Evolutionary conservation across 2,329 filamentous ascomycete genomes (phyloP).

Genomic region (Colletotrichum eleusines): DNA sequence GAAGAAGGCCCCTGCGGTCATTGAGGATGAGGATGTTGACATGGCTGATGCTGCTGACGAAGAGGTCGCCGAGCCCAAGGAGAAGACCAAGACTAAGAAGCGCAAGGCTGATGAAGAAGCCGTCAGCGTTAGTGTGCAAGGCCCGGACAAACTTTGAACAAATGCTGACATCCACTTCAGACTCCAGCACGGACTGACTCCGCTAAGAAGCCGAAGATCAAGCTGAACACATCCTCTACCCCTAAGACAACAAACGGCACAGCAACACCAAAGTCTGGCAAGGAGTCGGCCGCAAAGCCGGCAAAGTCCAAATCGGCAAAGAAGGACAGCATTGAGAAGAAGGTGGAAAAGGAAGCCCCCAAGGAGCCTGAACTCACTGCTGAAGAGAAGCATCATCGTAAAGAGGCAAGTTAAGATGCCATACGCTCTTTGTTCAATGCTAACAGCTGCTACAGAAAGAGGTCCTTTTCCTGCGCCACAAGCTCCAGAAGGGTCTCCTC

Average conservation of each 20-base stretch:
- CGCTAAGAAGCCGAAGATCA: conserved; percentile 77
- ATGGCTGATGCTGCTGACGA: conserved; percentile 72
- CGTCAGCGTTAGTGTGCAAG: conserved; percentile 58
- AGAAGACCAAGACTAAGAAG: conserved; percentile 81
- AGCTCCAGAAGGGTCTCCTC: conserved; percentile 93
- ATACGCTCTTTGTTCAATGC: conserved; percentile 28
- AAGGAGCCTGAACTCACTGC: conserved; percentile 70
- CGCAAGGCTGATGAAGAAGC: conserved; percentile 88
- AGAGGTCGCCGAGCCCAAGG: conserved; percentile 70
- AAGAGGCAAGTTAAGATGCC: conserved; percentile 61
- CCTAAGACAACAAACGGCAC: conserved; percentile 77
- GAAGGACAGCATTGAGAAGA: conserved; percentile 67
- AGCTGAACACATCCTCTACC: conserved; percentile 72
- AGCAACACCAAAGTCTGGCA: conserved; percentile 65
- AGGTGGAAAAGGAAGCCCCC: conserved; percentile 61
- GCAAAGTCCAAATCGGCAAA: conserved; percentile 67
- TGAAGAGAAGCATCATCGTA: conserved; percentile 69
- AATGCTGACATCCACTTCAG: conserved; percentile 48
- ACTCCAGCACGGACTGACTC: conserved; percentile 71
- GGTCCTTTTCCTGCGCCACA: conserved; percentile 94
- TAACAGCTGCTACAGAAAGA: conserved; percentile 67
- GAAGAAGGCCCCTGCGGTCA: conserved; percentile 61
- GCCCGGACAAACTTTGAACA: neutral
- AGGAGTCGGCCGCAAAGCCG: conserved; percentile 66
- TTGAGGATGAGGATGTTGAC: conserved; percentile 69